Base-by-base conservation (phyloP, 805 yeast species). In the Ogataea methanolica region DNA sequence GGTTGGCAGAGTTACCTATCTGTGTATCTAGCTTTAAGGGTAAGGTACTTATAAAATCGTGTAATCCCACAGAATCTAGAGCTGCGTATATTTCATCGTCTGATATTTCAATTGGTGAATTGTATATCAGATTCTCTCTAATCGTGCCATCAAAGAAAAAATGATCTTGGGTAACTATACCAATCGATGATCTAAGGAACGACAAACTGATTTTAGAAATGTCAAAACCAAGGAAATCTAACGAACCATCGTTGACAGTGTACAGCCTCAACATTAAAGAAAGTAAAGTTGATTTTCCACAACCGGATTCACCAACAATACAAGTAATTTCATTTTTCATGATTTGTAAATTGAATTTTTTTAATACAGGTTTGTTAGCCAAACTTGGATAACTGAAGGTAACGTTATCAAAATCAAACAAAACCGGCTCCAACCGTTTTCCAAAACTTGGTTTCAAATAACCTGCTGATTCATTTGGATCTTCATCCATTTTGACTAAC, bases 241-340 rank as follows among this genome's bases (percentile, higher is more conserved):
- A 45, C 0, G 79, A 75, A 0, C 65, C 53, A 3, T 65, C 54
- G 2, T 73, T 67, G 1, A 61, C 62, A 9, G 50, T 45, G 50
- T 80, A 80, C 1, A 91, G 63, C 43, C 84, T 69, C 1, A 82
- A 64, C 0, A 91, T 52, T 12, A 91, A 55, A 1, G 74, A 69
- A 0, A 80, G 66, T 1, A 92, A 51, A 0, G 98, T 89, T 0
- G 97, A 85, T 64, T 94, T 94, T 0, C 99, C 99, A 14, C 85
- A 76, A 0, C 99, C 99, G 2, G 97, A 88, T 34, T 78, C 80
- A 0, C 99, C 99, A 3, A 83, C 79, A 1, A 94, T 64, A 0
- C 88, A 94, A 19, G 85, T 70, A 0, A 78, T 69, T 47, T 80
- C 78, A 17, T 79, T 77, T 11, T 67, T 56, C 0, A 57, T 29